Evolutionary conservation across 1,284 basidiomycete genomes (phyloP), one percentile per base, ranked within the genome.

Genomic region (Trichosporon sp.): DNA sequence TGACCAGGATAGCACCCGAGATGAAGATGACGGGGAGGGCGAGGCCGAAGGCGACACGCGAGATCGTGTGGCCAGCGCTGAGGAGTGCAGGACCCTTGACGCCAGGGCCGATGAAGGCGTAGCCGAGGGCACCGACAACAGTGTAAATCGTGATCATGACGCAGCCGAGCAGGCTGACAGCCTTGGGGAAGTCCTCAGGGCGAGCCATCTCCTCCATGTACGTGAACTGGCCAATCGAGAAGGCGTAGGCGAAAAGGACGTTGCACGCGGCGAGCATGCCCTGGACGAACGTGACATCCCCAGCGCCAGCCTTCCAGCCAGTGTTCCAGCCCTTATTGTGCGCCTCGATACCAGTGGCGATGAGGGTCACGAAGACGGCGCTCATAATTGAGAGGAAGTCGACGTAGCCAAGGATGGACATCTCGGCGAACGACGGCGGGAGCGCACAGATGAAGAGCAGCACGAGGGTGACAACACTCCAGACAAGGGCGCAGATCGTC

Each of bases 381-480:
- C 65, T 59, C 46, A 43, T 10, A 68, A 82, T 77, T 11, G 76
- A 78, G n/a, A 79, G 74, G 70, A 82, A 77, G 19, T 80, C 82
- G 35, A 80, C 68, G 78, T 80, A 83, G 26, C 76, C 76, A 32
- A 83, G 74, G 6, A 77, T 72, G 2, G 78, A 77, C 64, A 83
- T 76, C 61, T 79, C 73, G 6, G 73, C 65, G 48, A 72, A 70
- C 65, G 70, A 70, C 26, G 71, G 73, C 21, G 71, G 73, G 4
- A 74, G 48, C 0, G 73, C 65, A 11, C 71, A 72, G 19, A 74
- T 1, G 70, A 74, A 70, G 31, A 72, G 69, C 8, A 74, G 65
- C 14, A 74, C 31, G 65, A 70, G 70, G 21, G 73, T 70, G 4
- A 74, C 66, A n/a, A 70, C 63, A 14, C 69, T 66, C 71, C 71